These are phyloP conservation scores for Nitzschia palea DNA, from an alignment of 108 stramenopile genomes.

Conservation along the genomic window DNA sequence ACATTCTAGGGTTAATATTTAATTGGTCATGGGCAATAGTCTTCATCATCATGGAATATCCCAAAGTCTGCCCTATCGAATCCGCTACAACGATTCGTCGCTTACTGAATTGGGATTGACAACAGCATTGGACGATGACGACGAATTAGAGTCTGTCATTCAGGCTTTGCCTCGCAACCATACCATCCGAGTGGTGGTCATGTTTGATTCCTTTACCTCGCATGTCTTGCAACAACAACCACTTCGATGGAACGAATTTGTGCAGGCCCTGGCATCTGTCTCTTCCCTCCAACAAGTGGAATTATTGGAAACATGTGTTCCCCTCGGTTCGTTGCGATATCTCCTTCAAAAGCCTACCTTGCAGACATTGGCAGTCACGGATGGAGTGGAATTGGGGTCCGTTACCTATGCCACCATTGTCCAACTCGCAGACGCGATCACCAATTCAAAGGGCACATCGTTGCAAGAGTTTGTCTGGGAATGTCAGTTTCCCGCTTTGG, in stretches of 20 bases:
- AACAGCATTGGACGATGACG: neutral
- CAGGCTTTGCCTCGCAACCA: neutral
- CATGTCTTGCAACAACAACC: neutral
- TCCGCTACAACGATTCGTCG: neutral
- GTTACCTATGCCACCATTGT: neutral
- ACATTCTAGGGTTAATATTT: no score
- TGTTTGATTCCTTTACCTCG: neutral
- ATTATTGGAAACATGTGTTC: neutral
- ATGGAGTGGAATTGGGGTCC: neutral
- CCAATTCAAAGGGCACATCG: neutral
- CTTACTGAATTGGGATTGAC: neutral
- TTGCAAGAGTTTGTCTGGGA: conserved; percentile 1
- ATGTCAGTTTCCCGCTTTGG: neutral
- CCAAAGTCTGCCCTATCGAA: neutral
- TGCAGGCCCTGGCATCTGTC: neutral
- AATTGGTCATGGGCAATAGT: neutral
- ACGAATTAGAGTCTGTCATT: conserved; percentile 1
- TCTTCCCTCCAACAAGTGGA: neutral
- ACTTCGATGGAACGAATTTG: neutral
- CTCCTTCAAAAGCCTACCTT: neutral
- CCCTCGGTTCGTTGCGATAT: neutral
- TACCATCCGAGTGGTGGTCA: neutral
- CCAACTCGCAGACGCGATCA: neutral
- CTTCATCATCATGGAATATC: neutral
- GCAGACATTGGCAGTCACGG: conserved; percentile 2